Percentiles rank a stretch among this genome's conserved stretches.
These are phyloP conservation scores for Fraxinus dipetala DNA, from an alignment of 305 asterid species.

Conservation along the genomic window DNA sequence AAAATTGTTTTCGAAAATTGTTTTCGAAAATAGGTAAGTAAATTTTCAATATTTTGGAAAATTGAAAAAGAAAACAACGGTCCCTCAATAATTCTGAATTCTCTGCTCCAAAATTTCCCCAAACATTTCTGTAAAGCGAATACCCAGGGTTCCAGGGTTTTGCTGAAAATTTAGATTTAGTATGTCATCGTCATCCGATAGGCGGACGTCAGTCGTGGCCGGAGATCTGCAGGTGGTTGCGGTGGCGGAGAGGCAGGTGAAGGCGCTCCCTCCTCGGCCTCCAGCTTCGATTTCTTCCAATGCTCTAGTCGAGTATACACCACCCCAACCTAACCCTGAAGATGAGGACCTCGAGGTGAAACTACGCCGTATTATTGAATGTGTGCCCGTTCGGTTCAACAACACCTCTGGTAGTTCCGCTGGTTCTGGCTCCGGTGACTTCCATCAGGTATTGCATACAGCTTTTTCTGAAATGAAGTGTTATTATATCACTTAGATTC, in stretches of 20 bases:
- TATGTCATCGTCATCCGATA: conserved; percentile 47
- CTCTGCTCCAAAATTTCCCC: neutral
- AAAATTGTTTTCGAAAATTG: too few species aligned
- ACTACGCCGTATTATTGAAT: conserved; percentile 86
- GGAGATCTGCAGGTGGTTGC: conserved; percentile 66
- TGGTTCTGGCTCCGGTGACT: conserved; percentile 88
- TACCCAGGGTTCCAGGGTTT: conserved; percentile 17
- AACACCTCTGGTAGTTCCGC: conserved; percentile 98
- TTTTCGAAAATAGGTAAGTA: too few species aligned
- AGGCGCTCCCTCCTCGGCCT: conserved; percentile 57
- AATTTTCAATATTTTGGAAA: too few species aligned
- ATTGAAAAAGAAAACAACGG: too few species aligned
- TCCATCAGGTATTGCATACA: conserved; percentile 68
- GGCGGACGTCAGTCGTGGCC: conserved; percentile 46
- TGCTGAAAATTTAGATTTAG: neutral
- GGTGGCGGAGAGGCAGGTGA: conserved; percentile 40
- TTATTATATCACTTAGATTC: neutral
- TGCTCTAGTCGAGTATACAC: conserved; percentile 71
- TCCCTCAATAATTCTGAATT: too few species aligned
- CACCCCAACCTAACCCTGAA: conserved; percentile 62
- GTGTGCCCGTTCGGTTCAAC: conserved; percentile 91
- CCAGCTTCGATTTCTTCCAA: conserved; percentile 43
- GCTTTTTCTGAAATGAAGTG: neutral
- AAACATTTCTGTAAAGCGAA: neutral
- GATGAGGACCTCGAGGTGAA: conserved; percentile 91